Percentiles rank a stretch among this genome's conserved stretches.
phyloP scores from a whole-genome alignment of 306 rosid species.

The Ceratonia siliqua region DNA sequence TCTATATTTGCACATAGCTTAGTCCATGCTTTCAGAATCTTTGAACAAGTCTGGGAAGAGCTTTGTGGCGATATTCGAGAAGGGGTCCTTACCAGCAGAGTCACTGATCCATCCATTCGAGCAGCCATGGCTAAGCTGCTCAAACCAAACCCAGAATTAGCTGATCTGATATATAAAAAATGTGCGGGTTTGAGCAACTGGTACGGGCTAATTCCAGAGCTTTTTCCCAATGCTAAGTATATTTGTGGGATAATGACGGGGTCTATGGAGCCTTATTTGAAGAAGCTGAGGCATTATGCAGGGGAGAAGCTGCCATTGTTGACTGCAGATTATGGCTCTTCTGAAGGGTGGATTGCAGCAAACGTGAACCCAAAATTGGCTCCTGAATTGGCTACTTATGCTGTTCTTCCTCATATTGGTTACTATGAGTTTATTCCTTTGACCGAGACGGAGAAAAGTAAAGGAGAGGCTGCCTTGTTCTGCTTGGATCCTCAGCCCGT shows the following conservation, averaged over 20 bases:
- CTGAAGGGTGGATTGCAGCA: conserved; percentile 95
- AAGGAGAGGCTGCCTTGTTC: conserved; percentile 14
- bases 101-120: conserved; percentile 59
- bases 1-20: conserved; percentile 93
- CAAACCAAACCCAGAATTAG: conserved; percentile 72
- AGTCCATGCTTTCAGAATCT: conserved; percentile 70
- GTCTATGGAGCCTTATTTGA: conserved; percentile 88
- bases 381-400: conserved; percentile 70
- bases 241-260: conserved; percentile 95
- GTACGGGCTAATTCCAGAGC: conserved; percentile 83
- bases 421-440: conserved; percentile 86
- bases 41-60: conserved; percentile 87
- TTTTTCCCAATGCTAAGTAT: conserved; percentile 85
- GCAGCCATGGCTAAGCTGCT: conserved; percentile 67
- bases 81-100: conserved; percentile 60
- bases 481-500: conserved; percentile 50
- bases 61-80: conserved; percentile 65
- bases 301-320: conserved; percentile 69
- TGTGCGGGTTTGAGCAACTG: conserved; percentile 77
- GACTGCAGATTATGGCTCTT: conserved; percentile 90
- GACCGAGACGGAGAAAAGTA: conserved; percentile 16
- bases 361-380: conserved; percentile 73
- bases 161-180: conserved; percentile 51
- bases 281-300: conserved; percentile 81
- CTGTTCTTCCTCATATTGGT: conserved; percentile 83